Evolutionary conservation across 257 asterid species (phyloP).

Genomic region (Solanum rostratum): DNA sequence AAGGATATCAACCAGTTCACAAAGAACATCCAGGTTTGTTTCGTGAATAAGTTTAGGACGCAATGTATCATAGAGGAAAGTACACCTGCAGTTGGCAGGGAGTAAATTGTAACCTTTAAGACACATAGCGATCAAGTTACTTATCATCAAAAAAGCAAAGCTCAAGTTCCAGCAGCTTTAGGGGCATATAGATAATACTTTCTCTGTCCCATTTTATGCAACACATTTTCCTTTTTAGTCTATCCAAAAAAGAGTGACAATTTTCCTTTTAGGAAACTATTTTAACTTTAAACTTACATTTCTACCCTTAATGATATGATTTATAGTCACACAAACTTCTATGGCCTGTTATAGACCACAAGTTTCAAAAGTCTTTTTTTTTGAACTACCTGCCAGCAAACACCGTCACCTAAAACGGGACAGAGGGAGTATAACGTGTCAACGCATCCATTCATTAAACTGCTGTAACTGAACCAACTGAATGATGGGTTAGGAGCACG

Average conservation of each 20-base stretch:
- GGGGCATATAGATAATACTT: neutral
- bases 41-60: conserved; percentile 96
- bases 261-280: neutral
- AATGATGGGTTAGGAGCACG: neutral
- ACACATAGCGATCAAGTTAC: neutral
- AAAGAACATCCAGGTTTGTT: conserved; percentile 88
- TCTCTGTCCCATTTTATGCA: neutral
- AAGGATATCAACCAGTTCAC: conserved; percentile 91
- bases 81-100: conserved; percentile 53
- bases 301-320: neutral
- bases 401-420: neutral
- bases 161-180: neutral
- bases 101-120: neutral
- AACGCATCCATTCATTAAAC: neutral
- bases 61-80: conserved; percentile 82
- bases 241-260: neutral
- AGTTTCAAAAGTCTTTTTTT: neutral
- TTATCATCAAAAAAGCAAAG: neutral
- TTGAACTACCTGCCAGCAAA: neutral
- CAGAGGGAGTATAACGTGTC: neutral
- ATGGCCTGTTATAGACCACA: neutral
- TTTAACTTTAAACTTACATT: neutral
- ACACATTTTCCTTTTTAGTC: neutral
- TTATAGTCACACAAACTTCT: neutral
- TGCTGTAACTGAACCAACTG: neutral